A percentile compares a stretch with the other conserved stretches of the same genome.
Evolutionary conservation across 176 grass and related monocot genomes (phyloP).

Genomic region (Saccharum spontaneum): DNA sequence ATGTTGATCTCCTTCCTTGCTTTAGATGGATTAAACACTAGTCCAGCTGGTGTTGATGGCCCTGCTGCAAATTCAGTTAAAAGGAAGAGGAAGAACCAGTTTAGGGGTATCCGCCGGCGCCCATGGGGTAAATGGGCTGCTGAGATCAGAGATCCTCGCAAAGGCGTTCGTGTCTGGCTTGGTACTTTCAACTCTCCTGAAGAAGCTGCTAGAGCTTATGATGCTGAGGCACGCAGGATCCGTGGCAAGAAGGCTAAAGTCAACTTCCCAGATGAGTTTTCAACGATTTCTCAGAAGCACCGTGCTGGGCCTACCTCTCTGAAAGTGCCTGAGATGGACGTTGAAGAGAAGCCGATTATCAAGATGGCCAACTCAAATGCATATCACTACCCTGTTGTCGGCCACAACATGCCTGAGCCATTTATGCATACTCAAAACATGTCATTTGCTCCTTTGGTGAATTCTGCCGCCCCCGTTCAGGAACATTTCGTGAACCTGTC

Average conservation of each 20-base stretch:
- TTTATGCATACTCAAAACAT: slow-evolving; percentile 32
- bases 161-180: slow-evolving; percentile 93
- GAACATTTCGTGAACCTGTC: slow-evolving; percentile 45
- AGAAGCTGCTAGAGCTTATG: slow-evolving; percentile 96
- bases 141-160: slow-evolving; percentile 95
- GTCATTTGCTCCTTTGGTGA: slow-evolving; percentile 18
- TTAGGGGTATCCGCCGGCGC: slow-evolving; percentile 85
- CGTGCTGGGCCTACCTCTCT: slow-evolving; percentile 6
- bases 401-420: slow-evolving; percentile 37
- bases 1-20: slow-evolving; percentile 17
- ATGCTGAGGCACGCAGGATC: slow-evolving; percentile 80
- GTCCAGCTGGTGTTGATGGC: slow-evolving; percentile 25
- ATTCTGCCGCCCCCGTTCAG: slow-evolving; percentile 14
- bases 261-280: slow-evolving; percentile 74
- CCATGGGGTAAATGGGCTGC: slow-evolving; percentile 99
- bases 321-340: slow-evolving; percentile 10
- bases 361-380: slow-evolving; percentile 33
- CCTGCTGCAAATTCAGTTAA: slow-evolving; percentile 35
- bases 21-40: slow-evolving; percentile 41
- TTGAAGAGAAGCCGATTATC: slow-evolving; percentile 34
- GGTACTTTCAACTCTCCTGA: slow-evolving; percentile 91
- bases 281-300: slow-evolving; percentile 28
- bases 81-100: slow-evolving; percentile 85
- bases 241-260: slow-evolving; percentile 97
- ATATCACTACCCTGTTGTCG: slow-evolving; percentile 30